Conservation (phyloP, 352 stramenopile genomes). For the Lagenidium giganteum region DNA sequence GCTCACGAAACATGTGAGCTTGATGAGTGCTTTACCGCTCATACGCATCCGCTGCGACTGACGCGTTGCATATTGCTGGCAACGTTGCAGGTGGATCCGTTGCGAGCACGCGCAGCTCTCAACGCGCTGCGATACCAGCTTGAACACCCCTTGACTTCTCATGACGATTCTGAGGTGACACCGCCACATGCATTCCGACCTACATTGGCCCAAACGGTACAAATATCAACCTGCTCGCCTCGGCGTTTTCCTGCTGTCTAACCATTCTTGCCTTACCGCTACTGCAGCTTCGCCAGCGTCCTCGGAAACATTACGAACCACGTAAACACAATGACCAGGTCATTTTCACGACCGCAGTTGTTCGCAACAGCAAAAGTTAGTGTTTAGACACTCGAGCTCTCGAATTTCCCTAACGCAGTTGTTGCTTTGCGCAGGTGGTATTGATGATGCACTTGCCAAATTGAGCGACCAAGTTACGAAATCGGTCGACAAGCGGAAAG, state of each 20-base stretch:
- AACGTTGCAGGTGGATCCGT: slow-evolving; percentile 13
- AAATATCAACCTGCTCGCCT: no score
- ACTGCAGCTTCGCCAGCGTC: slow-evolving; percentile 39
- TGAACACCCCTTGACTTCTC: slow-evolving; percentile 70
- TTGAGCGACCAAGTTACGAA: slow-evolving; percentile 51
- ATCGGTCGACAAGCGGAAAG: slow-evolving; percentile 22
- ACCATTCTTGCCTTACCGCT: not conserved
- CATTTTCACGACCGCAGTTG: not conserved
- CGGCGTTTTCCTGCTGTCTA: no score
- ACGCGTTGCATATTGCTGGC: slow-evolving; percentile 8
- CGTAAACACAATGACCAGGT: not conserved
- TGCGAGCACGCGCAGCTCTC: slow-evolving; percentile 52
- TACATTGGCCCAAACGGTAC: slow-evolving; percentile 49
- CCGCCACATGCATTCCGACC: slow-evolving; percentile 35
- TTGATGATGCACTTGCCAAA: slow-evolving; percentile 57
- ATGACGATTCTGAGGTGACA: slow-evolving; percentile 63
- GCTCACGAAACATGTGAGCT: slow-evolving; percentile 16
- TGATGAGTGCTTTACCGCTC: not conserved
- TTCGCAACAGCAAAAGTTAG: slow-evolving; percentile 15
- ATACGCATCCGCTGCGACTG: not conserved
- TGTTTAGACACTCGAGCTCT: no score
- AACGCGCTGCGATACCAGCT: slow-evolving; percentile 76
- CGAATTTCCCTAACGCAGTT: no score
- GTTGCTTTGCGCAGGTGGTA: no score
- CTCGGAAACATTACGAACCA: slow-evolving; percentile 23